A percentile compares a stretch with the other conserved stretches of the same genome.
These are phyloP conservation scores for Diplocarpon rosae DNA, from an alignment of 2,329 filamentous ascomycete species.

Conservation along the genomic window DNA sequence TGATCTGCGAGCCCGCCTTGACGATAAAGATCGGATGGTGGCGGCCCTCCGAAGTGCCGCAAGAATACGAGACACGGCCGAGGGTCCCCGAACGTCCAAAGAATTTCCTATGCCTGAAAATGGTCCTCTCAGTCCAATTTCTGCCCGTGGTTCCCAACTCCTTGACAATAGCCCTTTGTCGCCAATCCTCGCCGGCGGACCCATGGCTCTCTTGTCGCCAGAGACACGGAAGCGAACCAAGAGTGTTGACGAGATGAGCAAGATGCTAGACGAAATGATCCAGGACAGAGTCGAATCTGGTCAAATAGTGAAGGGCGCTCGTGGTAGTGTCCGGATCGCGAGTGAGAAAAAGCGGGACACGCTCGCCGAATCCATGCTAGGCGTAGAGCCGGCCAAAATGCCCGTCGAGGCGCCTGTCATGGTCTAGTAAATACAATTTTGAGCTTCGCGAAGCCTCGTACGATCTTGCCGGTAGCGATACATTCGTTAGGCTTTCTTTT, in stretches of 20 bases:
- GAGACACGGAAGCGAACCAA: conserved; percentile 31
- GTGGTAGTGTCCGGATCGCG: conserved; percentile 55
- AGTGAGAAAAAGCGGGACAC: conserved; percentile 31
- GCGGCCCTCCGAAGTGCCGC: conserved; percentile 74
- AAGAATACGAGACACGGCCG: conserved; percentile 73
- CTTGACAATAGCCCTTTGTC: conserved; percentile 15
- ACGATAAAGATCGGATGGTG: conserved; percentile 94
- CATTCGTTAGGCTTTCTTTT: no score
- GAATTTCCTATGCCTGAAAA: conserved; percentile 12
- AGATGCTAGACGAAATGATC: conserved; percentile 93
- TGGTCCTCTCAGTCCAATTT: conserved; percentile 24
- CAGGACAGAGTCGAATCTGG: conserved; percentile 74
- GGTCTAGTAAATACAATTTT: no score
- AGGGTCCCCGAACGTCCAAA: conserved; percentile 29
- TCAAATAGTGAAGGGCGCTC: conserved; percentile 53
- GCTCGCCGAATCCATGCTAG: conserved; percentile 4
- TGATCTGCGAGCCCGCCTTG: conserved; percentile 76
- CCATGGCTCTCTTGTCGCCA: conserved; percentile 17
- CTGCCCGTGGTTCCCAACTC: conserved; percentile 22
- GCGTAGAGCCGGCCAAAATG: conserved; percentile 9
- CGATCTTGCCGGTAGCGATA: no score
- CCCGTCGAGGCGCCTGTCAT: no score
- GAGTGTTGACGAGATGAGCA: conserved; percentile 85
- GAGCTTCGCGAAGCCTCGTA: no score
- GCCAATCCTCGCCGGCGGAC: conserved; percentile 11